Evolutionary conservation across 176 grass and related monocot species (phyloP).

Genomic region (Themeda triandra): DNA sequence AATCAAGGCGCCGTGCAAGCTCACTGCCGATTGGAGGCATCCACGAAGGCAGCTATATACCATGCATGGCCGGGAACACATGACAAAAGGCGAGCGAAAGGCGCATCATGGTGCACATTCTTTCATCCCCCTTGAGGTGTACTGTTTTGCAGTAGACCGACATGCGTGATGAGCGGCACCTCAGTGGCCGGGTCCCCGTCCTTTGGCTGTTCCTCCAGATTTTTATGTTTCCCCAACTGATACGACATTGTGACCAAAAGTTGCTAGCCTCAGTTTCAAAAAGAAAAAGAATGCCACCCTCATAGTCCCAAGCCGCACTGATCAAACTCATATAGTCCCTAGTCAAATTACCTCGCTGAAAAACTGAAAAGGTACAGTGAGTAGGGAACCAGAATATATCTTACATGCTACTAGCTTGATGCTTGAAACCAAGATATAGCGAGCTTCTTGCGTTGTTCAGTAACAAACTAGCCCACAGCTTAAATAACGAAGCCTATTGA

Average conservation of each 20-base stretch:
- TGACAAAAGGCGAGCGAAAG: too few relatives aligned
- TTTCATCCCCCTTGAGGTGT: neutral
- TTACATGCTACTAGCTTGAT: too few relatives aligned
- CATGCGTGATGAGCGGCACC: neutral
- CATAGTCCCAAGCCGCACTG: too few relatives aligned
- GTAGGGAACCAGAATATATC: neutral
- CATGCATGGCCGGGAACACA: too few relatives aligned
- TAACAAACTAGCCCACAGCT: neutral
- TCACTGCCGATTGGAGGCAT: too few relatives aligned
- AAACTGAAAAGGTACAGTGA: neutral
- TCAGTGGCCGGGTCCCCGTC: neutral
- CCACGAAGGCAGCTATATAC: too few relatives aligned
- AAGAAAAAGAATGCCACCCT: neutral
- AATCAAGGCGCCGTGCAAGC: too few relatives aligned
- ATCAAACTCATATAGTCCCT: too few relatives aligned
- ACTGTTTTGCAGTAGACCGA: neutral
- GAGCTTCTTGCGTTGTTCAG: neutral
- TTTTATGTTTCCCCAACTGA: neutral
- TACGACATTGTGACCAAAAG: too few relatives aligned
- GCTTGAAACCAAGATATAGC: too few relatives aligned
- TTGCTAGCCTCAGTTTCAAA: too few relatives aligned
- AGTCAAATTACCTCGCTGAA: slow-evolving; percentile 26
- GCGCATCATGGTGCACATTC: too few relatives aligned
- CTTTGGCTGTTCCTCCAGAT: neutral
- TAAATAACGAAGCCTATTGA: neutral